Evolutionary conservation across 192 early-diverging fungal genomes (phyloP).

Genomic region (Podochytrium sp.): DNA sequence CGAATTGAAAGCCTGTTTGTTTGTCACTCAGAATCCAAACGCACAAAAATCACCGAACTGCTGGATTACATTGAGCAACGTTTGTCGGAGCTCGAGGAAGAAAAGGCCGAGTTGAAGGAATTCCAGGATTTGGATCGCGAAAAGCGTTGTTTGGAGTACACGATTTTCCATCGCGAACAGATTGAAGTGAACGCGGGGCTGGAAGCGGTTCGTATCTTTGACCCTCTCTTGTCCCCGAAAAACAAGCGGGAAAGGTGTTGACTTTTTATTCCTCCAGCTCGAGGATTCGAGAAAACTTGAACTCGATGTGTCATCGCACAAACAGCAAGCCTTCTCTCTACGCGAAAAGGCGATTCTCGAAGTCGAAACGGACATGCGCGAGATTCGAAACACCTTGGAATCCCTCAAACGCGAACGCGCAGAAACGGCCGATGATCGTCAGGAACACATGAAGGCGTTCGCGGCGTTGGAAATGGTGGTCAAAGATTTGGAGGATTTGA

Average conservation of each 20-base stretch:
- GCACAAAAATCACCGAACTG: constrained; percentile 87
- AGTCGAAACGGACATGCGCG: constrained; percentile 55
- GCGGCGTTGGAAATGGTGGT: constrained; percentile 80
- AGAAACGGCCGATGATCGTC: constrained; percentile 72
- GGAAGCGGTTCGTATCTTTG: constrained; percentile 58
- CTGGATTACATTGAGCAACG: constrained; percentile 87
- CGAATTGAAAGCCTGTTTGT: neutral
- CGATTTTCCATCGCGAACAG: constrained; percentile 91
- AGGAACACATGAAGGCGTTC: constrained; percentile 75
- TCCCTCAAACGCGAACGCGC: constrained; percentile 69
- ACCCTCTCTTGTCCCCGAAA: constrained; percentile 2
- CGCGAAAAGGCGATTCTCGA: constrained; percentile 37
- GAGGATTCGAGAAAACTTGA: constrained; percentile 52
- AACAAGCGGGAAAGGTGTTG: too few relatives aligned
- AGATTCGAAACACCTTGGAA: constrained; percentile 67
- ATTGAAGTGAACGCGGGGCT: constrained; percentile 77
- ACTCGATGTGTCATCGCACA: constrained; percentile 60
- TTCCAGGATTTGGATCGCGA: constrained; percentile 88
- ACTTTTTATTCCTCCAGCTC: constrained; percentile 29
- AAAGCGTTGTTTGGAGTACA: constrained; percentile 86
- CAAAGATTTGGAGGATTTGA: constrained; percentile 76
- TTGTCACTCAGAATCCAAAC: constrained; percentile 68
- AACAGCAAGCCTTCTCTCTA: constrained; percentile 46
- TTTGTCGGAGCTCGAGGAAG: constrained; percentile 85
- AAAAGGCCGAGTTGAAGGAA: constrained; percentile 90